A percentile compares a stretch with the other conserved stretches of the same genome.
Conservation (phyloP, 2,329 filamentous ascomycete species). For the Fusarium beomiforme region DNA sequence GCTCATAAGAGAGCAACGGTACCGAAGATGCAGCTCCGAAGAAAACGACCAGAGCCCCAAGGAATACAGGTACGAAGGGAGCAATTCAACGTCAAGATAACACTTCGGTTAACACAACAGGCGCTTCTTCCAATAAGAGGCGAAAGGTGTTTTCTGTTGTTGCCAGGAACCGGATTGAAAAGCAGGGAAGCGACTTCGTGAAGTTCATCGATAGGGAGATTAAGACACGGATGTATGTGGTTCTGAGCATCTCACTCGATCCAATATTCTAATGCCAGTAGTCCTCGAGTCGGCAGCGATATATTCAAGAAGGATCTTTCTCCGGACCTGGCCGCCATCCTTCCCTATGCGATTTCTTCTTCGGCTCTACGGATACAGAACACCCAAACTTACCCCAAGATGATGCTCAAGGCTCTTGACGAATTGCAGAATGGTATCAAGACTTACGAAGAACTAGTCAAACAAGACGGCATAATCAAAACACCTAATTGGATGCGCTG, state of each 20-base stretch:
- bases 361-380: neutral
- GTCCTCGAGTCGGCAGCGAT: neutral
- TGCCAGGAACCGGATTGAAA: constrained; percentile 39
- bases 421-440: constrained; percentile 31
- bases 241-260: neutral
- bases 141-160: constrained; percentile 16
- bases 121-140: constrained; percentile 7
- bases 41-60: constrained; percentile 19
- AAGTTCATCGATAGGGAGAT: constrained; percentile 35
- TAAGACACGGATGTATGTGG: constrained; percentile 20
- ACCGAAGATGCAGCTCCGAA: constrained; percentile 17
- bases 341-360: constrained; percentile 32
- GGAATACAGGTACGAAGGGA: constrained; percentile 12
- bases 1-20: constrained; percentile 17
- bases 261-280: neutral
- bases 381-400: neutral
- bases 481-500: constrained; percentile 46
- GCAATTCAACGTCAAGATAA: neutral
- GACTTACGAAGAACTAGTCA: constrained; percentile 40
- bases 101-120: neutral
- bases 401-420: constrained; percentile 27
- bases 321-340: constrained; percentile 11
- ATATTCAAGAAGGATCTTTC: constrained; percentile 7
- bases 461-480: constrained; percentile 25
- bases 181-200: constrained; percentile 33